Base-by-base conservation (phyloP, 2,329 filamentous ascomycete genomes). In the Coniochaeta prunicola region DNA sequence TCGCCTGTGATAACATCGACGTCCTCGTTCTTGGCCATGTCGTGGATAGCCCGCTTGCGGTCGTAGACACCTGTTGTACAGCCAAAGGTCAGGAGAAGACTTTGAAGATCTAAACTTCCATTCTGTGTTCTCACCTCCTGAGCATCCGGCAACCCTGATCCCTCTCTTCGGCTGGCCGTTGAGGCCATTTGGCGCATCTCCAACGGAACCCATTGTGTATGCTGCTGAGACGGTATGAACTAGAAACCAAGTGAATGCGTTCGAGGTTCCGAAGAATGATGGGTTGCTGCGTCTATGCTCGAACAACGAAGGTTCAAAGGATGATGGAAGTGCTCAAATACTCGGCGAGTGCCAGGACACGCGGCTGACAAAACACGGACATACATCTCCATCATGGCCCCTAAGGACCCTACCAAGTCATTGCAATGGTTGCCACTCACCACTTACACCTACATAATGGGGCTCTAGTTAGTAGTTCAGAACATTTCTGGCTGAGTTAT, bases 21-120 rank as follows among this genome's bases (percentile, higher is more conserved):
- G 40, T 64, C 64, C 31, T 67, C 56, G 65, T 69, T 60, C 61
- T 71, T 70, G 55, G 72, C 72, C 38, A 74, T 66, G 21, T 69
- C 69, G 34, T 67, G 59, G 56, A 74, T 74, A 26, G 72, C 72
- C 19, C 71, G 69, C 59, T 76, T 73, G 53, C 74, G 69, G 59
- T 77, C 75, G 56, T 73, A 75, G 57, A 76, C 75, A 13, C 74
- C 74, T 62, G 57, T 4, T 19, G 30, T 31, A 24, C 34, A 17
- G 26, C 30, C 13, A 24, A 17, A 30, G 3, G 3, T 12, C 26
- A 4, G 40, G 15, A 54, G 19, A 19, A 33, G 31, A 26, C 19
- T 19, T 4, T 13, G 31, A n/a, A n/a, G 40, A 40, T 40, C 26
- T 45, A 21, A 21, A 9, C 2, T 19, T 26, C 17, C 26, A 28